Conservation (phyloP, 2,329 filamentous ascomycete genomes). For the Myriangium duriaei region DNA sequence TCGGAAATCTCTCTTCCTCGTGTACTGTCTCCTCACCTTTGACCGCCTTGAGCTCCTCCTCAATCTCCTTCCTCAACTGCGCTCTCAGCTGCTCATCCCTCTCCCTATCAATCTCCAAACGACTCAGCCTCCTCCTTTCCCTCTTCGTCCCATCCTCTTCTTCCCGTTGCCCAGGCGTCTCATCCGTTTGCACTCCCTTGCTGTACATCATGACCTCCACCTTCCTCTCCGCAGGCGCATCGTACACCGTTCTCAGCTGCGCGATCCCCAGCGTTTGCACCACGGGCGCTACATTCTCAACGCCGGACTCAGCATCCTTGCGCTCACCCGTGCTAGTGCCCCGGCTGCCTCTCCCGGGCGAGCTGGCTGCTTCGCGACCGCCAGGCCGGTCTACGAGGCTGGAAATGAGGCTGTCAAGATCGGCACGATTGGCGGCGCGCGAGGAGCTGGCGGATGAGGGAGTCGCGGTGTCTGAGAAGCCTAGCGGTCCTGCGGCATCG, state of each 20-base stretch:
- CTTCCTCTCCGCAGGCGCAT: slow-evolving; percentile 54
- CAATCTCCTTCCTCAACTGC: slow-evolving; percentile 76
- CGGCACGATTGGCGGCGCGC: slow-evolving; percentile 57
- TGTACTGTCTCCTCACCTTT: slow-evolving; percentile 39
- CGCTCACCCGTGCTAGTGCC: slow-evolving; percentile 13
- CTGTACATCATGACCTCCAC: slow-evolving; percentile 87
- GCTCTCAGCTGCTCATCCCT: slow-evolving; percentile 81
- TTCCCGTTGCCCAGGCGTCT: slow-evolving; percentile 51
- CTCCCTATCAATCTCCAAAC: slow-evolving; percentile 61
- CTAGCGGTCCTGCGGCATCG: slow-evolving; percentile 3
- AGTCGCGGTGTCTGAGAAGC: slow-evolving; percentile 23
- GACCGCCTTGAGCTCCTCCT: slow-evolving; percentile 73
- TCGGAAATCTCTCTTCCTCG: slow-evolving; percentile 51
- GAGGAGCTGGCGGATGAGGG: slow-evolving; percentile 57
- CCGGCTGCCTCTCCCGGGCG: slow-evolving; percentile 4
- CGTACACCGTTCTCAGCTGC: slow-evolving; percentile 64
- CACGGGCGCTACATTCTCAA: background rate
- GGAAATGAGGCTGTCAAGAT: slow-evolving; percentile 75
- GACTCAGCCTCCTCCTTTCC: slow-evolving; percentile 32
- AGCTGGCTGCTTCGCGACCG: slow-evolving; percentile 1
- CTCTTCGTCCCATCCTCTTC: slow-evolving; percentile 39
- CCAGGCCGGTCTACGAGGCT: slow-evolving; percentile 62
- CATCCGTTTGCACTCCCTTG: slow-evolving; percentile 86
- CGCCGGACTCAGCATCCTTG: slow-evolving; percentile 12
- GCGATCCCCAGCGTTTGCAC: slow-evolving; percentile 53